Base-by-base conservation (phyloP, 306 rosid genomes). In the Mucuna pruriens region DNA sequence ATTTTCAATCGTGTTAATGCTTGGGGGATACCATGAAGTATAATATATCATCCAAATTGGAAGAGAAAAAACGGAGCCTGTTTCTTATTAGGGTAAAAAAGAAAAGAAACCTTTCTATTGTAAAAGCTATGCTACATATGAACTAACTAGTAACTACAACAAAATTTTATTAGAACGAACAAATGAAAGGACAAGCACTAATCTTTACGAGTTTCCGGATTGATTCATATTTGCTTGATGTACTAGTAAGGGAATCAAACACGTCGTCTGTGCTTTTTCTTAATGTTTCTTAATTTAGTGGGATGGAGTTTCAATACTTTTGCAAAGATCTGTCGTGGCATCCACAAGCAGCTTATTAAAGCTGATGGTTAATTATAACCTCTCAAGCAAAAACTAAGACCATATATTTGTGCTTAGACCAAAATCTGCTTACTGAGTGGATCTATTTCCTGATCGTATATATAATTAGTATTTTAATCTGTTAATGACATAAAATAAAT, bases 311-410 rank as follows among this genome's bases (percentile, higher is more conserved):
- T 70, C 4, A 17, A 58, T 25, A 17, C 81, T 63, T 85, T 77
- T 33, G 20, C 65, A 25, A 36, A 42, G 58, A 64, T 84, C 45
- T 34, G 70, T 13, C 73, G 85, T 81, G 85, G 77, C 77, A 71
- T 71, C 80, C 83, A 81, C 80, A 77, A 51, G 23, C 8, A 33
- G 55, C 57, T 4, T 48, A 13, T 60, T 20, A 75, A 84, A 69
- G 74, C 31, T 63, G 0, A 6, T 49, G 19, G 16, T 13, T 2
- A 49, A 49, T 49, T 49, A 16, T 6, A 49, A 49, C 23, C 23
- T 49, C 57, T 6, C 57, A 4, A 5, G 38, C 51, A 16, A 76
- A 45, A 57, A 33, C 72, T 31, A 48, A 40, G 29, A 75, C 11
- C 31, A 34, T 33, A 51, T 31, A 49, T 17, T 40, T 60, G 40